Base-by-base conservation (phyloP, 768 basidiomycete species). In the Arthromyces matolae region DNA sequence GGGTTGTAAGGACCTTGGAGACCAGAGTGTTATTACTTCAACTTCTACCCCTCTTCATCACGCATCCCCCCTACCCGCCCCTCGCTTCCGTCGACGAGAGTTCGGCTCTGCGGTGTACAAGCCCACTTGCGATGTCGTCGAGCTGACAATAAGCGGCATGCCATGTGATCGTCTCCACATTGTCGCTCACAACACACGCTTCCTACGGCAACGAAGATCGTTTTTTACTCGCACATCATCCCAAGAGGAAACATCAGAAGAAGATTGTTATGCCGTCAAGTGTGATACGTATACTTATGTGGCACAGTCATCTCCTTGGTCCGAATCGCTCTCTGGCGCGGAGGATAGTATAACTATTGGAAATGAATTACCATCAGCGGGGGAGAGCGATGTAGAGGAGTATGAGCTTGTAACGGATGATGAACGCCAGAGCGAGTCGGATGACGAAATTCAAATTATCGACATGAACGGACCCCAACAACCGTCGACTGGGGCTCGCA, bases 91-190 rank as follows among this genome's bases (percentile, higher is more conserved):
- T 7, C 36, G 14, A 14, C 28, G 16, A 6, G 42, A 43, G 14
- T 49, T 37, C 14, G 42, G 35, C 8, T 44, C 24, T 32, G 12
- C 49, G 18, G 24, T 23, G 2, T 50, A 50, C 37, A 12, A 44
- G 18, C 5, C 49, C 8, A 24, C 31, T 7, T 7, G 22, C 3
- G 49, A 39, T 32, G 3, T 29, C 12, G 28, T 44, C 9, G 35
- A 38, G 8, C 49, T 50, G 12, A 45, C 37, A 12, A 45, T 50
- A 14, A 31, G 35, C 23, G 42, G 35, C 7, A 32, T 38, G n/a
- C 29, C 49, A 3, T 4, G 4, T 22, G 20, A 44, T 19, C 1
- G 24, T 7, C 22, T 10, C 6, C 28, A 44, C 9, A 12, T 32
- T 3, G 18, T 50, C n/a, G 37, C 22, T 8, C 14, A 12, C 13